A percentile compares a stretch with the other conserved stretches of the same genome.
phyloP scores from a whole-genome alignment of 176 grass and related monocot species.

The Leersia perrieri region DNA sequence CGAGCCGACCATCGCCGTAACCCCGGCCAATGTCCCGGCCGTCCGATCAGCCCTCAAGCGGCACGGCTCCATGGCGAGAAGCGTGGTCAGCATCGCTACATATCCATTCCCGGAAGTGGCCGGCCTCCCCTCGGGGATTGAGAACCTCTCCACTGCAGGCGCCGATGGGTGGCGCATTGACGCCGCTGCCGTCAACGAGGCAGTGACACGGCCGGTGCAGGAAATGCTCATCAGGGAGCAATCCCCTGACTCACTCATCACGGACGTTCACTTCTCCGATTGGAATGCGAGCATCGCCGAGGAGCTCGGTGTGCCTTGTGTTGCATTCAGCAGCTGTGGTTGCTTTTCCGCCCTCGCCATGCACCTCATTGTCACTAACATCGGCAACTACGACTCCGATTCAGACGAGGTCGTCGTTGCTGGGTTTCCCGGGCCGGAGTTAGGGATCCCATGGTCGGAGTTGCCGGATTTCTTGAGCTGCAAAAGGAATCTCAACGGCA shows the following conservation, averaged over 20 bases:
- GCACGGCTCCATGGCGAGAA: not conserved
- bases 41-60: not conserved
- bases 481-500: not conserved
- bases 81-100: not conserved
- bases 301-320: not conserved
- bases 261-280: constrained; percentile 16
- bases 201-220: not conserved
- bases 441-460: not conserved
- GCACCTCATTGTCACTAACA: not conserved
- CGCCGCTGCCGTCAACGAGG: not conserved
- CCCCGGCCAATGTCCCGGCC: constrained; percentile 12
- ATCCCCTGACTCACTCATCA: constrained; percentile 16
- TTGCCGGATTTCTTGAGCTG: not conserved
- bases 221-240: not conserved
- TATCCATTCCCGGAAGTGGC: constrained; percentile 7
- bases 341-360: not conserved
- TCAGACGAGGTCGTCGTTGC: not conserved
- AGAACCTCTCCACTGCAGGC: not conserved
- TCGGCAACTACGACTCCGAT: too few species aligned
- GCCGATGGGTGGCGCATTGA: not conserved
- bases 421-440: not conserved
- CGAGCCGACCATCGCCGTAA: constrained; percentile 34
- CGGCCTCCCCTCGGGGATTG: not conserved
- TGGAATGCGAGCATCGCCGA: not conserved
- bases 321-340: not conserved